Conservation (phyloP, 441 rosid species). For the Aquilaria agallochum region DNA sequence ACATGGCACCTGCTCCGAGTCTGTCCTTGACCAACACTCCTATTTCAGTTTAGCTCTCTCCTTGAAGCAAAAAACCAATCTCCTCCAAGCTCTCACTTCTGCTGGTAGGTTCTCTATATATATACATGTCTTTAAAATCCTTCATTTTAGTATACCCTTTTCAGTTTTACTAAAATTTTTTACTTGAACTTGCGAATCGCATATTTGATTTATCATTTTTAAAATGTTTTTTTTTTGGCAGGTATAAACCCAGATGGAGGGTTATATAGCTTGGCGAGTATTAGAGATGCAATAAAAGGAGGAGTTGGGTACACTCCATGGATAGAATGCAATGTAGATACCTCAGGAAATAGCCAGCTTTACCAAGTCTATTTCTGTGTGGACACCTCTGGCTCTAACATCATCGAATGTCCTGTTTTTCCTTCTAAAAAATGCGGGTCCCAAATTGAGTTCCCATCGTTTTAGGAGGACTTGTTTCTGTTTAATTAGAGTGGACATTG, state of each 20-base stretch:
- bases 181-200: not conserved
- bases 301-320: slow-evolving; percentile 53
- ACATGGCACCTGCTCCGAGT: slow-evolving; percentile 76
- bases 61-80: slow-evolving; percentile 34
- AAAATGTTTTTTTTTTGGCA: slow-evolving; percentile 13
- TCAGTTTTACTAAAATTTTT: not conserved
- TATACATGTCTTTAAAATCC: no score
- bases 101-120: slow-evolving; percentile 30
- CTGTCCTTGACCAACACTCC: slow-evolving; percentile 45
- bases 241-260: slow-evolving; percentile 65
- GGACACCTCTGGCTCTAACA: slow-evolving; percentile 57
- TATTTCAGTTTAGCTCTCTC: slow-evolving; percentile 49
- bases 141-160: no score
- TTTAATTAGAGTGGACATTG: no score
- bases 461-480: not conserved
- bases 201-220: not conserved
- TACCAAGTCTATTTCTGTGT: slow-evolving; percentile 68
- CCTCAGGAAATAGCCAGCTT: slow-evolving; percentile 53
- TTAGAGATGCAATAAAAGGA: slow-evolving; percentile 50
- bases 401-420: slow-evolving; percentile 64
- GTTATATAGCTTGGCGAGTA: slow-evolving; percentile 43
- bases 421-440: slow-evolving; percentile 51
- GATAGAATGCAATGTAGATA: slow-evolving; percentile 60
- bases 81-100: slow-evolving; percentile 39
- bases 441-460: slow-evolving; percentile 48